Evolutionary conservation across 352 stramenopile genomes (phyloP).

Genomic region (Phytophthora litchii): DNA sequence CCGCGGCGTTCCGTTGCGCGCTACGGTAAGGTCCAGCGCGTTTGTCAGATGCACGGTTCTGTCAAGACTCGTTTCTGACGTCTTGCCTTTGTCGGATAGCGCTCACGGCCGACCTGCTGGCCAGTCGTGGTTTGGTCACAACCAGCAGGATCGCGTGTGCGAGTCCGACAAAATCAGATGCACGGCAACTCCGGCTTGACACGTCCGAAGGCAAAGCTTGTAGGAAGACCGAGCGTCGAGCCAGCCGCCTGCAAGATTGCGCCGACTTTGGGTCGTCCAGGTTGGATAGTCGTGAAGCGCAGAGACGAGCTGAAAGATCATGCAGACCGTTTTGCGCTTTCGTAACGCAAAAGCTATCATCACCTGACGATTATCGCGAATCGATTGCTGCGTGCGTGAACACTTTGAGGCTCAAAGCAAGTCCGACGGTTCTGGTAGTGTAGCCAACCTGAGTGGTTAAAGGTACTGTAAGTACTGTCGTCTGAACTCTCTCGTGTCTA

Average conservation of each 20-base stretch:
- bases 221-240: neutral
- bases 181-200: neutral
- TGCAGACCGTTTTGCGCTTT: neutral
- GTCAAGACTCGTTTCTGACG: conserved; percentile 1
- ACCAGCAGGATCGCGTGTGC: no score
- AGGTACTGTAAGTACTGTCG: no score
- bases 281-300: neutral
- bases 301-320: neutral
- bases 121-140: neutral
- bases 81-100: neutral
- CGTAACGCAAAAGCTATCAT: neutral
- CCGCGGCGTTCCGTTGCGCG: conserved; percentile 23
- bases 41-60: conserved; percentile 14
- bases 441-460: no score
- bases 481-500: no score
- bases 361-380: neutral
- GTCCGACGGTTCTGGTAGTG: no score
- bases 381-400: no score
- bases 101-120: neutral
- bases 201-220: neutral
- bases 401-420: no score
- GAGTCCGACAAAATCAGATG: neutral
- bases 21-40: conserved; percentile 1
- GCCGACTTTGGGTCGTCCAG: no score
- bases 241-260: neutral